Evolutionary conservation across 805 yeast species (phyloP), one percentile per base, ranked within the genome.

Genomic region (Saccharomycopsis microspora): DNA sequence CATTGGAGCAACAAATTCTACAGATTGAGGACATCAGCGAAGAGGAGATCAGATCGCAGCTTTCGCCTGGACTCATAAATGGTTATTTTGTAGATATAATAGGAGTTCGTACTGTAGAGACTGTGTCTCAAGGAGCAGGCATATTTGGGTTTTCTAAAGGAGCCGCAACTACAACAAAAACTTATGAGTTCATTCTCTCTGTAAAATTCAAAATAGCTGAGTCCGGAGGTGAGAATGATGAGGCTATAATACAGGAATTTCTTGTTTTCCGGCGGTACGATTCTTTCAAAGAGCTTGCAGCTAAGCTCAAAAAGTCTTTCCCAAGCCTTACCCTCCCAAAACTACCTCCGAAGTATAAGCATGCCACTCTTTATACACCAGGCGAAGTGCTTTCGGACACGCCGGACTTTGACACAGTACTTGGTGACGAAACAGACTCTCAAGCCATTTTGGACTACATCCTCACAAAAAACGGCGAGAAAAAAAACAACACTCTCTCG

Each of bases 241-340:
- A 46, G 3, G 32, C 30, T 29, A 36, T 33, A 31, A 19, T 45
- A 9, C 44, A 44, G 31, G 51, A 49, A 32, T 46, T 38, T 33
- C 10, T 37, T 30, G 43, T 83, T 0, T 69, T 78, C 0, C 70
- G 87, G 48, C 64, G 82, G 6, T 90, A 85, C 60, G 64, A 74
- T 3, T 86, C 85, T 11, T 90, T 90, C 61, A 72, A 70, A 50
- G 65, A 64, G 5, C 64, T 90, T 32, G 77, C 81, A 49, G 62
- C 65, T 30, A 57, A 60, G n/a, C 62, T 88, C 47, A 72, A 70
- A 51, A 64, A 65, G 38, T 65, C 64, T 42, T 84, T 76, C 55
- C 95, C 96, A 0, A 94, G 90, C 0, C 75, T 78, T 46, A 75
- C 73, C 6, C 61, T 84, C 27, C 78, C 82, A 3, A 65, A 62